phyloP scores from a whole-genome alignment of 139 green algal species.

The Trebouxia sp. region DNA sequence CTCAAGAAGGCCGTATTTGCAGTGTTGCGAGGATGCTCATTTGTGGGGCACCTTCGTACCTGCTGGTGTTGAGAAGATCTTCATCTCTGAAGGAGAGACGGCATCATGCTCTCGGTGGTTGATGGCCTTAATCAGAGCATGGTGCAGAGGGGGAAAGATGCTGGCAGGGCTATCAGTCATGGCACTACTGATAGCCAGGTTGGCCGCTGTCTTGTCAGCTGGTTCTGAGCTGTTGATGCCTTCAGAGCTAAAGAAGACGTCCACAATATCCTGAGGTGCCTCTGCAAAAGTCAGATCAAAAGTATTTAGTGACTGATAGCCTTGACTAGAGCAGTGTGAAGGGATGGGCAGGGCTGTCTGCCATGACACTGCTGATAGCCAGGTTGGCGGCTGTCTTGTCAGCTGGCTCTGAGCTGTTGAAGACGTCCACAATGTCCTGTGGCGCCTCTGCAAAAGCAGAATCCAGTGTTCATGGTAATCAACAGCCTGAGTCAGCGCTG shows the following conservation, averaged over 20 bases:
- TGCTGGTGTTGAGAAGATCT: constrained; percentile 68
- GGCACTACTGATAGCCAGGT: constrained; percentile 52
- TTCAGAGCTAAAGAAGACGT: constrained; percentile 39
- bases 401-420: background rate
- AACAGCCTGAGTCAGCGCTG: constrained; percentile 38
- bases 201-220: constrained; percentile 45
- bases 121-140: constrained; percentile 39
- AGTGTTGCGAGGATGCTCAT: background rate
- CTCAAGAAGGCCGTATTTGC: background rate
- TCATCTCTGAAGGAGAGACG: constrained; percentile 53
- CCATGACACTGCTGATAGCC: constrained; percentile 58
- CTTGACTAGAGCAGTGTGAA: constrained; percentile 43
- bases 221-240: constrained; percentile 41
- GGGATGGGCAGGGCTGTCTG: constrained; percentile 31
- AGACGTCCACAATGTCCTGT: background rate
- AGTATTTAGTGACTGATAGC: constrained; percentile 35
- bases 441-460: background rate
- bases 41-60: constrained; percentile 29
- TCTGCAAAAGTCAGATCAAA: background rate
- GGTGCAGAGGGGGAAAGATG: constrained; percentile 48
- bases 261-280: constrained; percentile 24
- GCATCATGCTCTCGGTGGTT: constrained; percentile 55
- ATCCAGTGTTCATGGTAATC: constrained; percentile 42
- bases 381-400: background rate
- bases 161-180: constrained; percentile 46